Percentiles rank a stretch among this genome's conserved stretches.
phyloP scores from a whole-genome alignment of 164 flowering plant species.

The Litsea cubeba region DNA sequence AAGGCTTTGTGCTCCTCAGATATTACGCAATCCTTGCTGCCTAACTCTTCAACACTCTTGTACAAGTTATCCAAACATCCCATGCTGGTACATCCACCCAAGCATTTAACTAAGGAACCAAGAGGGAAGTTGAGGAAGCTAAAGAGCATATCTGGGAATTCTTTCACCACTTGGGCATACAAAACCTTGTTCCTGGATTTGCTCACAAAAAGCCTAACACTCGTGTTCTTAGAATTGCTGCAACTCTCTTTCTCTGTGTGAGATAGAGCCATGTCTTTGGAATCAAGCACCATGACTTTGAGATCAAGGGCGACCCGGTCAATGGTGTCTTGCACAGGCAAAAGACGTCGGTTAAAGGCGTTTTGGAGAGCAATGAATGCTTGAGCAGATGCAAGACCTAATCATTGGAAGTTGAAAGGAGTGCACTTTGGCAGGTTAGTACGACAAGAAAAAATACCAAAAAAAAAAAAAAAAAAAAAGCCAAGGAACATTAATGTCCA shows the following conservation, averaged over 20 bases:
- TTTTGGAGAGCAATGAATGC: conserved; percentile 3
- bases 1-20: conserved; percentile 5
- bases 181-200: not conserved
- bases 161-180: conserved; percentile 9
- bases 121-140: conserved; percentile 21
- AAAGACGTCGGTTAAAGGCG: conserved; percentile 6
- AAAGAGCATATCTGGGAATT: conserved; percentile 19
- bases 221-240: not conserved
- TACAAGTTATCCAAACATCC: conserved; percentile 17
- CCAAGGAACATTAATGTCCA: too few relatives aligned
- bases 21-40: not conserved
- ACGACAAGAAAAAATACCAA: too few relatives aligned
- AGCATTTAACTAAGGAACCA: conserved; percentile 9
- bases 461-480: too few relatives aligned
- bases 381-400: conserved; percentile 7
- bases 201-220: not conserved
- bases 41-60: conserved; percentile 9
- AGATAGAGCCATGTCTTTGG: not conserved
- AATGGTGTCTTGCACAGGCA: not conserved
- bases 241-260: not conserved
- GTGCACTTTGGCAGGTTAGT: too few relatives aligned
- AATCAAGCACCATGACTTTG: not conserved
- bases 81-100: not conserved
- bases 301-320: not conserved
- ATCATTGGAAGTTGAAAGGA: not conserved